A percentile compares a stretch with the other conserved stretches of the same genome.
Conservation (phyloP, 23 red algal species). For the Gracilariopsis chorda region DNA sequence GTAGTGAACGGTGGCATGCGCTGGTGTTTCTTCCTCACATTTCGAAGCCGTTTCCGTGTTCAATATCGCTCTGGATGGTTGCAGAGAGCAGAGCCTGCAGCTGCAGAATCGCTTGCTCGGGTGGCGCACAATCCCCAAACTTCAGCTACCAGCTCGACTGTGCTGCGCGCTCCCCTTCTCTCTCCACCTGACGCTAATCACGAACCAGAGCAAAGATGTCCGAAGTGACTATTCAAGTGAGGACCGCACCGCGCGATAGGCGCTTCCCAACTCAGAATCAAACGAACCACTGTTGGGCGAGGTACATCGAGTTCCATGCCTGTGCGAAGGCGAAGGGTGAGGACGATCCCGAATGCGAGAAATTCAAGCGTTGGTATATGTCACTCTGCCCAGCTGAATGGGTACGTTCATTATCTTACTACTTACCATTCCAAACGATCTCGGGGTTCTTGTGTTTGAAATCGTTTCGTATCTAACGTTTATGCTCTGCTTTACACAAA, state of each 20-base stretch:
- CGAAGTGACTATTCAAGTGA: conserved; percentile 63
- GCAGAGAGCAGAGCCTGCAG: no score
- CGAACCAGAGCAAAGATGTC: no score
- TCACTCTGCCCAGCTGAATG: conserved; percentile 93
- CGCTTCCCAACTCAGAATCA: conserved; percentile 98
- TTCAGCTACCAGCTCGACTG: no score
- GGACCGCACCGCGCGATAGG: conserved; percentile 90
- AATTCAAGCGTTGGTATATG: conserved; percentile 92
- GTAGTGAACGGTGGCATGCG: no score
- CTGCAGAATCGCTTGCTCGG: no score
- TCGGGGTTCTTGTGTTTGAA: neutral
- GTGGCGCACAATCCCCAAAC: no score
- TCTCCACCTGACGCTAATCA: no score
- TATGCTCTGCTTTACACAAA: no score
- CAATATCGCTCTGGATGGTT: no score
- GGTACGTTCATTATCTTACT: conserved; percentile 59
- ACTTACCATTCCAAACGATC: neutral
- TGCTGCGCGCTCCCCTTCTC: no score
- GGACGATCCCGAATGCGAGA: conserved; percentile 95
- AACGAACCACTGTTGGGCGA: conserved; percentile 96
- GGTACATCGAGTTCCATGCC: conserved; percentile 96
- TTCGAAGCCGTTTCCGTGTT: no score
- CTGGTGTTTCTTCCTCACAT: no score
- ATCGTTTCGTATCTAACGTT: neutral
- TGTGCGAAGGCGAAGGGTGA: conserved; percentile 85